A percentile compares a stretch with the other conserved stretches of the same genome.
These are phyloP conservation scores for Pestalotiopsis sp. DNA, from an alignment of 2,329 filamentous ascomycete species.

Conservation along the genomic window DNA sequence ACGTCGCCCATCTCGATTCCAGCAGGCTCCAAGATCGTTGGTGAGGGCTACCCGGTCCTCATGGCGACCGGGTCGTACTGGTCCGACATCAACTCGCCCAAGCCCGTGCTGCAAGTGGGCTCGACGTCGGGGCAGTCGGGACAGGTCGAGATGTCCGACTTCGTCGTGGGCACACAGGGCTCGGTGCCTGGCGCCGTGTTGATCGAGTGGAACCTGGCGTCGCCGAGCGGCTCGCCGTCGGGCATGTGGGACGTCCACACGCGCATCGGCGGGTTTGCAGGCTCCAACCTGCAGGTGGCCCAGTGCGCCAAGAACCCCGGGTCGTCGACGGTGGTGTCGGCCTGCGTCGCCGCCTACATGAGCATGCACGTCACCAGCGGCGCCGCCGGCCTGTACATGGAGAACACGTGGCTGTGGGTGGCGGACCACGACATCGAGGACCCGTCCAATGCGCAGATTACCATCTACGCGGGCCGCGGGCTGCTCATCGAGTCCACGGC, in stretches of 20 bases:
- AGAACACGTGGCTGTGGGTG: slow-evolving; percentile 49
- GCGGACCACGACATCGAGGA: slow-evolving; percentile 61
- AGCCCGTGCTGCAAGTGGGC: slow-evolving; percentile 70
- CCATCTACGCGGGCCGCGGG: slow-evolving; percentile 55
- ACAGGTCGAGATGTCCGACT: slow-evolving; percentile 70
- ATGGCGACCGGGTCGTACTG: slow-evolving; percentile 60
- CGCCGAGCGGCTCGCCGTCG: slow-evolving; percentile 40
- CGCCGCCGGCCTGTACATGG: slow-evolving; percentile 37
- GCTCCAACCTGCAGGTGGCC: slow-evolving; percentile 68
- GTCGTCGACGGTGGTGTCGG: slow-evolving; percentile 27
- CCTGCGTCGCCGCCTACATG: slow-evolving; percentile 42
- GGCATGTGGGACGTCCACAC: slow-evolving; percentile 78
- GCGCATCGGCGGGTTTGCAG: slow-evolving; percentile 72
- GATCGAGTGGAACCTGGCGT: slow-evolving; percentile 72
- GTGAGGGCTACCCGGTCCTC: slow-evolving; percentile 40
- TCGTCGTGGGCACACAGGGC: slow-evolving; percentile 71
- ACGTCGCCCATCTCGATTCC: slow-evolving; percentile 50
- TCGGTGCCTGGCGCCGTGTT: slow-evolving; percentile 68
- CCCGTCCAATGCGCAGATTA: slow-evolving; percentile 47
- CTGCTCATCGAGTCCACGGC: slow-evolving; percentile 42
- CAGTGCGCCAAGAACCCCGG: slow-evolving; percentile 62
- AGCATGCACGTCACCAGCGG: slow-evolving; percentile 38
- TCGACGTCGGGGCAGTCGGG: slow-evolving; percentile 60
- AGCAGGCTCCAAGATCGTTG: slow-evolving; percentile 36
- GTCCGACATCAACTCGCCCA: slow-evolving; percentile 58